Percentiles rank a stretch among this genome's conserved stretches.
These are phyloP conservation scores for Taphrina flavorubra DNA, from an alignment of 1,139 yeast species.

Conservation along the genomic window DNA sequence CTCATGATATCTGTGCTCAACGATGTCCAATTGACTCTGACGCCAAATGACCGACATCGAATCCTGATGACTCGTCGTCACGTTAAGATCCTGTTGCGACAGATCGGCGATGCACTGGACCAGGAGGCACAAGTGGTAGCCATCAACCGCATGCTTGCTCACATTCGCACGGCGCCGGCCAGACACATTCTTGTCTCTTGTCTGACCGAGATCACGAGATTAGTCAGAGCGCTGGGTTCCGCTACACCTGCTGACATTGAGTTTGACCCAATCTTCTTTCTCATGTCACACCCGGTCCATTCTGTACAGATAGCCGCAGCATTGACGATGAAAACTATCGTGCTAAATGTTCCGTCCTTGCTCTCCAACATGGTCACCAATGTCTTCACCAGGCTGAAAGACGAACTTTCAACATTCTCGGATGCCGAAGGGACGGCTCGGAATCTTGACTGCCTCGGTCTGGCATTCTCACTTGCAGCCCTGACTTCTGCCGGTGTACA, in stretches of 20 bases:
- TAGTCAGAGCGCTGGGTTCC: constrained; percentile 50
- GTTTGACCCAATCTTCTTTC: constrained; percentile 43
- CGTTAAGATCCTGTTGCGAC: constrained; percentile 49
- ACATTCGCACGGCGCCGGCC: constrained; percentile 49
- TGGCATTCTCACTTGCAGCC: constrained; percentile 49
- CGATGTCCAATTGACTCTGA: constrained; percentile 46
- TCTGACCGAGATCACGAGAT: constrained; percentile 48
- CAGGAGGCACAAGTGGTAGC: constrained; percentile 51
- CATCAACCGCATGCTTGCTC: constrained; percentile 48
- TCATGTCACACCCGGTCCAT: constrained; percentile 47
- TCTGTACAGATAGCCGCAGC: constrained; percentile 47
- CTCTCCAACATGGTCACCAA: constrained; percentile 48
- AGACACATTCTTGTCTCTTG: constrained; percentile 49
- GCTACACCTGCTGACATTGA: constrained; percentile 48
- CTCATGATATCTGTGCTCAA: constrained; percentile 48
- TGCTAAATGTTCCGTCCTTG: constrained; percentile 48
- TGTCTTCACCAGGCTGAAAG: constrained; percentile 48
- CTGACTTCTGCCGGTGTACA: constrained; percentile 49
- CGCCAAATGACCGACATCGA: constrained; percentile 46
- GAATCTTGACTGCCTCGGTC: constrained; percentile 48
- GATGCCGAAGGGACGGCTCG: constrained; percentile 44
- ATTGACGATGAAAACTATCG: constrained; percentile 42
- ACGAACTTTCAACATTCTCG: constrained; percentile 48
- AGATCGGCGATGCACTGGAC: constrained; percentile 50
- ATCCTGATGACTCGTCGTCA: constrained; percentile 49